These are phyloP conservation scores for Eucalyptus marginata DNA, from an alignment of 345 rosid genomes.

Conservation along the genomic window DNA sequence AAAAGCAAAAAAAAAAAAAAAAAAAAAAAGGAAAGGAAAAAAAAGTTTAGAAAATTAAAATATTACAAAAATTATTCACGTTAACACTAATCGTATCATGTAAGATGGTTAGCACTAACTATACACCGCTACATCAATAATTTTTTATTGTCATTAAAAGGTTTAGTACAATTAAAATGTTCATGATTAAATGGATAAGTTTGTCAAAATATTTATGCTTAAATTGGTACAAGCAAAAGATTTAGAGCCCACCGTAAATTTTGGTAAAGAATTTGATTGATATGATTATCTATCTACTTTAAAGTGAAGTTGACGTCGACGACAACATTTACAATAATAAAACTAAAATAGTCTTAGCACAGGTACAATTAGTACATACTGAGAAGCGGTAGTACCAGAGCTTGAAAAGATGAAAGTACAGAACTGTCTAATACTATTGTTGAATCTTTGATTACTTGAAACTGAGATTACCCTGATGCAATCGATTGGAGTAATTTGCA, in stretches of 20 bases:
- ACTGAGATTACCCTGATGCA: background rate
- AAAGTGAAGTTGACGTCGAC: background rate
- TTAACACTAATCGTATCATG: accelerated
- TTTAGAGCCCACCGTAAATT: background rate
- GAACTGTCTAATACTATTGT: background rate
- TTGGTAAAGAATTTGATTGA: background rate
- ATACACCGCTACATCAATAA: accelerated
- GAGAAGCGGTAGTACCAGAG: background rate
- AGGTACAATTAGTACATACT: background rate
- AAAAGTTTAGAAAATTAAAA: too few relatives aligned
- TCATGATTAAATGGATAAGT: accelerated
- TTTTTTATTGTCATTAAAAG: accelerated
- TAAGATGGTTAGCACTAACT: accelerated
- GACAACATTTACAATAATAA: background rate
- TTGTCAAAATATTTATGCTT: too few relatives aligned
- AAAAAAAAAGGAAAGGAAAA: too few relatives aligned
- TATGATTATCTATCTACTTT: background rate
- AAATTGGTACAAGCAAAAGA: too few relatives aligned
- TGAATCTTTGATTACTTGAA: background rate
- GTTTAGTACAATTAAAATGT: accelerated
- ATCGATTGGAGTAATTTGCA: background rate
- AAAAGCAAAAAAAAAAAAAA: too few relatives aligned
- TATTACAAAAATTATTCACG: too few relatives aligned
- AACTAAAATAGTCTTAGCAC: background rate
- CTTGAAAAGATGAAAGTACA: background rate